phyloP scores from a whole-genome alignment of 1,139 yeast genomes.

The Suhomyces atakaporum region DNA sequence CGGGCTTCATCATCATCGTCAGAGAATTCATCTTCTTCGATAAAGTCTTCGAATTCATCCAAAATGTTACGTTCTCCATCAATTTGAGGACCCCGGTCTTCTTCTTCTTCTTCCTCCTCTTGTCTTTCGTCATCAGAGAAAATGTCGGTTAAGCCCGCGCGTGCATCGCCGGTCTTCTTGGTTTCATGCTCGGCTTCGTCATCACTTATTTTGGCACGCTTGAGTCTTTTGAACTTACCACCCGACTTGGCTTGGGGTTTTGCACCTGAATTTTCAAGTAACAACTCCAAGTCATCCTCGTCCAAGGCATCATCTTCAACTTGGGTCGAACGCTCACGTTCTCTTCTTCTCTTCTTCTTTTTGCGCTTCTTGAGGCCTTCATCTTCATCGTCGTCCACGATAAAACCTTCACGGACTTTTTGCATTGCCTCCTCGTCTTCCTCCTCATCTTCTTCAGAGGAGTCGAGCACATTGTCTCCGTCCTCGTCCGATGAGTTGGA shows the following conservation, averaged over 20 bases:
- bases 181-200: slow-evolving; percentile 35
- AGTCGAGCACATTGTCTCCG: slow-evolving; percentile 56
- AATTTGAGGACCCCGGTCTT: slow-evolving; percentile 32
- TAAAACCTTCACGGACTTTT: slow-evolving; percentile 85
- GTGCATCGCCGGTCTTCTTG: slow-evolving; percentile 22
- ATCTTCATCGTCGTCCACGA: slow-evolving; percentile 84
- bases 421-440: slow-evolving; percentile 75
- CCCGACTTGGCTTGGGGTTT: slow-evolving; percentile 36
- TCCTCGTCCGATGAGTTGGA: slow-evolving; percentile 38
- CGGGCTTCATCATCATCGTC: slow-evolving; percentile 79
- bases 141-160: slow-evolving; percentile 65
- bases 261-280: slow-evolving; percentile 88
- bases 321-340: slow-evolving; percentile 25
- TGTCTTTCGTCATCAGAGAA: slow-evolving; percentile 73
- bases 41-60: slow-evolving; percentile 94
- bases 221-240: slow-evolving; percentile 74
- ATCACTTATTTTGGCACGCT: slow-evolving; percentile 52
- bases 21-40: slow-evolving; percentile 94
- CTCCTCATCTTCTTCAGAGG: slow-evolving; percentile 74
- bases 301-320: slow-evolving; percentile 73
- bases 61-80: slow-evolving; percentile 45
- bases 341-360: slow-evolving; percentile 45
- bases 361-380: slow-evolving; percentile 38
- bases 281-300: slow-evolving; percentile 90
- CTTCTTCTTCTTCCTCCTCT: slow-evolving; percentile 39